Base-by-base conservation (phyloP, 2,329 filamentous ascomycete genomes). In the Xylariaceae sp. region DNA sequence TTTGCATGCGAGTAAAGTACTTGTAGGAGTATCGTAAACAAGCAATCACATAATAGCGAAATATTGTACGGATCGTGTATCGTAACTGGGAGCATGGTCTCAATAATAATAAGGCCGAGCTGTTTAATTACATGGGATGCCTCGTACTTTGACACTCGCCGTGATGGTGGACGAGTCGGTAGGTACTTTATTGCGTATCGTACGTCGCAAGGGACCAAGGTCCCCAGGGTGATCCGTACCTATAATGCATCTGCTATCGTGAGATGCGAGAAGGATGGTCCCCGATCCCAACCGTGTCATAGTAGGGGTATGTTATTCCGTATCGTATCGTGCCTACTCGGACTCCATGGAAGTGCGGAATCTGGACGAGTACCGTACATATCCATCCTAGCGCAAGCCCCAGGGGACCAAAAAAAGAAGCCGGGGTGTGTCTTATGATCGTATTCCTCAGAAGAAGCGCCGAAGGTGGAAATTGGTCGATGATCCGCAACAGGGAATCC, bases 401-500 rank as follows among this genome's bases (percentile, higher is more conserved):
- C 60, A 62, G 60, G 60, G 60, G 23, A 30, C 23, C 23, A 30
- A 30, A 53, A 23, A 44, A 34, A 17, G 34, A 44, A 58, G 18
- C 48, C 45, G 51, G 53, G 51, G 18, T 52, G 8, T 37, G 15
- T 35, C 30, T 30, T 55, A 51, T 54, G 9, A 53, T 45, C 44
- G 39, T 55, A 50, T 56, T 47, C 49, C 35, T 15, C 15, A 37
- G 51, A 30, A 42, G 37, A 57, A 58, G 52, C 55, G 51, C 61
- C 58, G 55, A 57, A 44, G 57, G 55, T 59, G 60, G 57, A 60
- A 62, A 62, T 65, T 66, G 63, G 61, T 48, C 53, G 54, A 58
- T 63, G 65, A 67, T 67, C 64, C 59, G 52, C 65, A 49, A 55
- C 63, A 67, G 63, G 65, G 65, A 62, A 62, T 48, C 63, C 54